phyloP scores from a whole-genome alignment of 1,284 basidiomycete genomes.

The Vanrija pseudolonga region DNA sequence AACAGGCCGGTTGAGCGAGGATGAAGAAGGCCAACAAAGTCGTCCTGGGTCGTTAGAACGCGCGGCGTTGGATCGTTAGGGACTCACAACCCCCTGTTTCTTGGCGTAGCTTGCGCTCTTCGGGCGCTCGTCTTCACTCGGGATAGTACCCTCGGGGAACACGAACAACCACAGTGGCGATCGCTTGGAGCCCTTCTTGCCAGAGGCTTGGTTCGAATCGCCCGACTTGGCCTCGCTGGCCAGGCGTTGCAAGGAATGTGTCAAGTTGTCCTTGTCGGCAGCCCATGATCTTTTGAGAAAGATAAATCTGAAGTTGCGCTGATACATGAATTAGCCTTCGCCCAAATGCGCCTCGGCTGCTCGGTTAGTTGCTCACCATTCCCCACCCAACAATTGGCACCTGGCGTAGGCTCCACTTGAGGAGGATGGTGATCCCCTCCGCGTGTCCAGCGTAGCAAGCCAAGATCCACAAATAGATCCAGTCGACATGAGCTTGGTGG shows the following conservation, averaged over 20 bases:
- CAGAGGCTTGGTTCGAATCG: slow-evolving; percentile 25
- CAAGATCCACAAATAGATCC: slow-evolving; percentile 82
- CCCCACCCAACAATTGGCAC: slow-evolving; percentile 85
- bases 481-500: slow-evolving; percentile 84
- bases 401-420: slow-evolving; percentile 86
- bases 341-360: neutral
- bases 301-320: slow-evolving; percentile 88
- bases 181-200: slow-evolving; percentile 56
- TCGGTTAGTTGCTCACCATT: slow-evolving; percentile 40
- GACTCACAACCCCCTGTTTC: slow-evolving; percentile 51
- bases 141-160: slow-evolving; percentile 90
- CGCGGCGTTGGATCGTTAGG: neutral
- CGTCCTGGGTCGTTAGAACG: slow-evolving; percentile 55
- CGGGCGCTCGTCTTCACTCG: slow-evolving; percentile 74
- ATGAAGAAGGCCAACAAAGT: slow-evolving; percentile 73
- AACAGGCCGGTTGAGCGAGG: slow-evolving; percentile 88
- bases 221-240: slow-evolving; percentile 57
- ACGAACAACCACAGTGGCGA: slow-evolving; percentile 76
- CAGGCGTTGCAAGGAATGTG: slow-evolving; percentile 32
- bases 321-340: neutral
- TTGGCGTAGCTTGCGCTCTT: slow-evolving; percentile 68
- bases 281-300: slow-evolving; percentile 84
- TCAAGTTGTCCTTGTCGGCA: slow-evolving; percentile 65
- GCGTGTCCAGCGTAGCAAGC: slow-evolving; percentile 68
- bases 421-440: slow-evolving; percentile 71